phyloP scores from a whole-genome alignment of 805 yeast species.

The Candida hungchunana region DNA sequence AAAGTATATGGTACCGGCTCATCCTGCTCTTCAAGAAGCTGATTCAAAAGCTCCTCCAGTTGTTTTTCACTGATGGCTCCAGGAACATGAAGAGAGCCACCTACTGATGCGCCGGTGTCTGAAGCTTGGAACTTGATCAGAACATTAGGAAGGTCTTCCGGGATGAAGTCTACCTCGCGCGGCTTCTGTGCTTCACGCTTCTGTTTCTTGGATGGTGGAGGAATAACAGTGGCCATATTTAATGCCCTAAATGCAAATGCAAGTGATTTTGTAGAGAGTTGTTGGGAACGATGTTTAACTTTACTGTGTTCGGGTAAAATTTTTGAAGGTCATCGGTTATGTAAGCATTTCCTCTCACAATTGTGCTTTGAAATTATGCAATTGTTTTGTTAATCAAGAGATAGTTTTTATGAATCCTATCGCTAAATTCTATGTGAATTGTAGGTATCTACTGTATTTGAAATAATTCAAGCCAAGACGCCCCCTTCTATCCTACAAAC shows the following conservation, averaged over 20 bases:
- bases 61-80: constrained; percentile 83
- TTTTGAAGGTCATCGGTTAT: constrained; percentile 22
- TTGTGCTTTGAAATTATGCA: no score
- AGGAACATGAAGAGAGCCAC: constrained; percentile 86
- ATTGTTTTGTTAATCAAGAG: no score
- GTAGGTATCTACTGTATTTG: no score
- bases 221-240: constrained; percentile 84
- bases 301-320: constrained; percentile 5
- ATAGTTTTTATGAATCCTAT: no score
- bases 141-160: constrained; percentile 81
- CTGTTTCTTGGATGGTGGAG: constrained; percentile 91
- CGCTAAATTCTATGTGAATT: no score
- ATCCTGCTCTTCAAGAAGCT: constrained; percentile 61
- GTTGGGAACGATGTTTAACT: background rate
- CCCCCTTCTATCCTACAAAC: no score
- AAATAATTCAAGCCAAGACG: no score
- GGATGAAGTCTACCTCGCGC: constrained; percentile 67
- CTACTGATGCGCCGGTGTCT: constrained; percentile 83
- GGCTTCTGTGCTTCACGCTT: constrained; percentile 79
- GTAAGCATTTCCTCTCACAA: constrained; percentile 2
- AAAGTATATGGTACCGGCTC: constrained; percentile 84
- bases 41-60: constrained; percentile 82
- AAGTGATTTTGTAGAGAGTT: background rate
- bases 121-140: constrained; percentile 87
- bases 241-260: background rate